phyloP scores from a whole-genome alignment of 306 rosid species.

The Glycine latifolia region DNA sequence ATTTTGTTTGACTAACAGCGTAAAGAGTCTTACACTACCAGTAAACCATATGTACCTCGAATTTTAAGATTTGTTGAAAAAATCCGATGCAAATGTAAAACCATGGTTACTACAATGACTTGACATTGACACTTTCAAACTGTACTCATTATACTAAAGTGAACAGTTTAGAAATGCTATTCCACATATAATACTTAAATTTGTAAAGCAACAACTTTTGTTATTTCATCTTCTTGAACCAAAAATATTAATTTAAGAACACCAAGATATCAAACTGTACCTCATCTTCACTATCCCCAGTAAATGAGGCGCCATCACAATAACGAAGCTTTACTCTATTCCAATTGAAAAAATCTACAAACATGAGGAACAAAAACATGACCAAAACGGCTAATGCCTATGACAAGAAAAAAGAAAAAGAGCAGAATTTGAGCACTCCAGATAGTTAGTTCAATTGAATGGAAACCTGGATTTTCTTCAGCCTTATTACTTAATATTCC shows the following conservation, averaged over 20 bases:
- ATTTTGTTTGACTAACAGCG: not conserved
- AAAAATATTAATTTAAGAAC: slow-evolving; percentile 16
- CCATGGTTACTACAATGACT: slow-evolving; percentile 1
- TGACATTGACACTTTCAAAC: not conserved
- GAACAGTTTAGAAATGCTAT: not conserved
- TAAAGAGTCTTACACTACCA: not conserved
- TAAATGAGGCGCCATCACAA: slow-evolving; percentile 95
- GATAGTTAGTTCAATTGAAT: slow-evolving; percentile 35
- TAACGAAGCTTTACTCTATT: slow-evolving; percentile 96
- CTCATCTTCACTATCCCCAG: slow-evolving; percentile 82
- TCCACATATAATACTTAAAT: not conserved
- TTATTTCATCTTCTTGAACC: slow-evolving; percentile 10
- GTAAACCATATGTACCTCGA: not conserved
- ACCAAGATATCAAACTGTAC: slow-evolving; percentile 51
- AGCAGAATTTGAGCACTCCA: slow-evolving; percentile 20
- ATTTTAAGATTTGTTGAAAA: not conserved
- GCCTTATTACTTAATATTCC: slow-evolving; percentile 86
- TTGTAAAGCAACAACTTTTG: not conserved
- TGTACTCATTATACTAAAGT: not conserved
- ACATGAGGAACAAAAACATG: slow-evolving; percentile 32
- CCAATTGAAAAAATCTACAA: slow-evolving; percentile 94
- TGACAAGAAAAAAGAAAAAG: slow-evolving; percentile 5
- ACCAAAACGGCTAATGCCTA: slow-evolving; percentile 23
- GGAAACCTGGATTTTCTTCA: slow-evolving; percentile 85
- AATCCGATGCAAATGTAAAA: not conserved